These are phyloP conservation scores for Chlorociboria aeruginascens DNA, from an alignment of 495 filamentous ascomycete genomes.

Conservation along the genomic window DNA sequence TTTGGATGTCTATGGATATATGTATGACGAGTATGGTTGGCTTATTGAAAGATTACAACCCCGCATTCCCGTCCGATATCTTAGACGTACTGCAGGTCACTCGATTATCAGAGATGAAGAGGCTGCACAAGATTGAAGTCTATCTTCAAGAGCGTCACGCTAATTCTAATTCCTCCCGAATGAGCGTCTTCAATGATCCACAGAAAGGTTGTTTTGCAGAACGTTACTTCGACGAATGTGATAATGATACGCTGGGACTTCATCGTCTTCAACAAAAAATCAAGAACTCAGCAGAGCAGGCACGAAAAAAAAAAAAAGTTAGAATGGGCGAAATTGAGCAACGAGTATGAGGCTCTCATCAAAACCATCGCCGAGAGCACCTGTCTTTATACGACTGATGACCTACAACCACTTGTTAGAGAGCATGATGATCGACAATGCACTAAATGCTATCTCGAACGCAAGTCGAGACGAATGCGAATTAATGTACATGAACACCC, in stretches of 20 bases:
- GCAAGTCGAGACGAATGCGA: slow-evolving; percentile 15
- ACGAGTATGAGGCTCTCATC: slow-evolving; percentile 21
- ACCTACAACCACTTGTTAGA: slow-evolving; percentile 13
- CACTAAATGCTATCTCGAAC: slow-evolving; percentile 23
- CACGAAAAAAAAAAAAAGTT: slow-evolving; percentile 22
- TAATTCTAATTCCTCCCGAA: neutral
- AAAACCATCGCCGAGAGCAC: slow-evolving; percentile 14
- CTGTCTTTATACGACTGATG: slow-evolving; percentile 18
- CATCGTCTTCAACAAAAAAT: slow-evolving; percentile 22
- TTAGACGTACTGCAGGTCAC: slow-evolving; percentile 32
- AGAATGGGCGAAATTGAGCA: slow-evolving; percentile 23
- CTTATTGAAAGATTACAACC: slow-evolving; percentile 5
- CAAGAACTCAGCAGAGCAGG: slow-evolving; percentile 14
- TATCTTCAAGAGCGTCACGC: slow-evolving; percentile 26
- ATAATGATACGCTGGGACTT: slow-evolving; percentile 16
- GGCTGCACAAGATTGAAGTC: slow-evolving; percentile 26
- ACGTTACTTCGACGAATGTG: slow-evolving; percentile 24
- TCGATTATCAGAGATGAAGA: slow-evolving; percentile 22
- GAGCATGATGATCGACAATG: slow-evolving; percentile 24
- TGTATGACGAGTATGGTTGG: neutral
- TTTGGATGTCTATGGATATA: slow-evolving; percentile 13
- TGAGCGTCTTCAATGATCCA: slow-evolving; percentile 30
- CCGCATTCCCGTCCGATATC: slow-evolving; percentile 16
- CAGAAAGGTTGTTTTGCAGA: slow-evolving; percentile 29
- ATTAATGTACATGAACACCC: slow-evolving; percentile 6